Evolutionary conservation across 805 yeast species (phyloP).

Genomic region (Kazachstania bromeliacearum): DNA sequence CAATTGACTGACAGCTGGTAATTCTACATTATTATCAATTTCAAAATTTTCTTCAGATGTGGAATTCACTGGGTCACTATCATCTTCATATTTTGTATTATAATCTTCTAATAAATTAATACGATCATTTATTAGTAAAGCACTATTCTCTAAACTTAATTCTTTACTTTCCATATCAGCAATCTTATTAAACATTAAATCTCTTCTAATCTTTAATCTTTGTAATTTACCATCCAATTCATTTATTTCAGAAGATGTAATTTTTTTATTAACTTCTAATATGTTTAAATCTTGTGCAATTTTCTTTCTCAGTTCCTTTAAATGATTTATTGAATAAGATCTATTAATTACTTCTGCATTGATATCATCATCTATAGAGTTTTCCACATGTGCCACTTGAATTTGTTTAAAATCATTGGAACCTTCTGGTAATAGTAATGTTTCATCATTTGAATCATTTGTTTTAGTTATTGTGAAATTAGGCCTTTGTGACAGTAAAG

Average conservation of each 20-base stretch:
- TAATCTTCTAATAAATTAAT: constrained; percentile 36
- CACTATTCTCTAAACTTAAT: constrained; percentile 41
- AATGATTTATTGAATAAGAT: constrained; percentile 34
- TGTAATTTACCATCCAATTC: constrained; percentile 54
- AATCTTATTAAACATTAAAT: constrained; percentile 47
- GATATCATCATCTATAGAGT: constrained; percentile 29
- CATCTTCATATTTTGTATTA: constrained; percentile 27
- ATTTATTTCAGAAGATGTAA: constrained; percentile 53
- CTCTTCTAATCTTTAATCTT: constrained; percentile 41
- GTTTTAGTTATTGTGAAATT: not conserved
- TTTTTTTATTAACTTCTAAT: constrained; percentile 52
- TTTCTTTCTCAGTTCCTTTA: constrained; percentile 31
- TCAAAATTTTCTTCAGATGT: not conserved
- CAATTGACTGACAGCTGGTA: too few species aligned
- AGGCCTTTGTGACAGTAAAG: constrained; percentile 5
- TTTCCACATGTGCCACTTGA: not conserved
- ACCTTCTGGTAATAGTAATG: constrained; percentile 3
- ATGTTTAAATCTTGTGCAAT: constrained; percentile 42
- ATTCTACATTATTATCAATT: not conserved
- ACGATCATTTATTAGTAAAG: constrained; percentile 36
- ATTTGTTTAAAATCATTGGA: not conserved
- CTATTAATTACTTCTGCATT: constrained; percentile 34
- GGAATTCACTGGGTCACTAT: constrained; percentile 3
- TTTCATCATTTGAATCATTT: not conserved
- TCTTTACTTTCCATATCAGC: constrained; percentile 55